These are phyloP conservation scores for Schwanniomyces yamadae DNA, from an alignment of 805 yeast genomes.

Conservation along the genomic window DNA sequence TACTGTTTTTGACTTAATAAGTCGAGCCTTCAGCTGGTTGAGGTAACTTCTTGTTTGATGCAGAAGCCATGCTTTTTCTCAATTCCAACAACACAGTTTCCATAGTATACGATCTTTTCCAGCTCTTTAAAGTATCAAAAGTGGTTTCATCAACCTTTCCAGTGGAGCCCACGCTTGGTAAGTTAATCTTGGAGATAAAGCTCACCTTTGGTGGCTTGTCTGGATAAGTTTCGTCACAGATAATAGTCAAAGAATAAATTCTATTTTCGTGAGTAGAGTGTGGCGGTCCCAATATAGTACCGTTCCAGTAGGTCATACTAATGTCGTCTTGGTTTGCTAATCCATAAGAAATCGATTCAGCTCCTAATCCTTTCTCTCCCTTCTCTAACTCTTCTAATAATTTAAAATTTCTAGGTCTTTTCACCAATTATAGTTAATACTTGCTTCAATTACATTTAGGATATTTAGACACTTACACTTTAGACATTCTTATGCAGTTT, in stretches of 20 bases:
- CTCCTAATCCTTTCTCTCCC: conserved; percentile 96
- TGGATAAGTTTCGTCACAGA: conserved; percentile 85
- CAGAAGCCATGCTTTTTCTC: conserved; percentile 79
- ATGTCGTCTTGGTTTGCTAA: conserved; percentile 87
- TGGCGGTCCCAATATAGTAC: conserved; percentile 97
- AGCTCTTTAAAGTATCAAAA: conserved; percentile 69
- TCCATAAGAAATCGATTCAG: conserved; percentile 96
- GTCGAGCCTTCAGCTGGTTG: conserved; percentile 92
- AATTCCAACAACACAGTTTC: conserved; percentile 88
- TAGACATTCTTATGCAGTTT: too few species aligned
- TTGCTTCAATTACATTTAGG: background rate
- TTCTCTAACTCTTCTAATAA: conserved; percentile 94
- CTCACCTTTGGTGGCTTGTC: conserved; percentile 81
- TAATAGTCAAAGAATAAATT: conserved; percentile 78
- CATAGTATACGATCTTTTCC: conserved; percentile 92
- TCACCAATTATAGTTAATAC: conserved; percentile 12
- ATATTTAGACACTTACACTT: conserved; percentile 37
- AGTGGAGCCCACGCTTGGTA: conserved; percentile 81
- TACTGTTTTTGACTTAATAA: conserved; percentile 38
- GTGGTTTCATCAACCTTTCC: conserved; percentile 48
- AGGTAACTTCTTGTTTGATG: conserved; percentile 75
- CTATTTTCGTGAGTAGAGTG: conserved; percentile 86
- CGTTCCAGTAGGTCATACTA: conserved; percentile 94
- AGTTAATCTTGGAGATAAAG: conserved; percentile 80
- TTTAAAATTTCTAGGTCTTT: conserved; percentile 89